Evolutionary conservation across 768 basidiomycete genomes (phyloP), one percentile per base, ranked within the genome.

Genomic region (Tricholoma furcatifolium): DNA sequence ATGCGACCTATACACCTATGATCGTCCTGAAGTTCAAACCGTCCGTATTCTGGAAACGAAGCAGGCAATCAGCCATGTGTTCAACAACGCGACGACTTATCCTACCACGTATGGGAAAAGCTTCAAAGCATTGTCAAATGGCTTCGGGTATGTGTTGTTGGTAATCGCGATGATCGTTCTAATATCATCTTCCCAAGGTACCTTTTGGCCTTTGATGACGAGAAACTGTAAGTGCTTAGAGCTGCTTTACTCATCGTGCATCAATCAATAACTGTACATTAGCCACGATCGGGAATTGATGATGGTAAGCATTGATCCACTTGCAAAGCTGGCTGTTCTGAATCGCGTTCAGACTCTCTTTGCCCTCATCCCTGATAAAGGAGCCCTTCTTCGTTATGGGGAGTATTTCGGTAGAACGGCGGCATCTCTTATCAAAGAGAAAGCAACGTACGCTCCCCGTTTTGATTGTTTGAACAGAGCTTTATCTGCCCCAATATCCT

Each of bases 271-370:
- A 21, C 8, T 30, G 10, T 30, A 3, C 32, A 21, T 36, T 35
- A 65, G 63, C 10, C 60, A 61, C 45, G 63, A 62, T 51, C 52
- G 50, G 11, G 63, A 65, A 50, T 43, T 53, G 15, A 56, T 62
- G 53, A 56, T 62, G 62, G 63, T 65, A 17, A 8, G 49, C 18
- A 18, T 3, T 21, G 21, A 43, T 17, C 12, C 24, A 5, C 47
- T n/a, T 15, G 43, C 12, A 18, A 30, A 12, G 12, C 30, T 43
- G 12, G 23, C 23, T 2, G 23, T 18, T 32, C 31, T 11, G 14
- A 23, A 21, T 18, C 14, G 14, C 18, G 17, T 41, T 20, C 9
- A 65, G 63, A 55, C 60, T 24, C 30, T 65, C 24, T 61, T 53
- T 41, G 58, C 63, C 2, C 53, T 65, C 14, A 47, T 59, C 32